Evolutionary conservation across 2,329 filamentous ascomycete genomes (phyloP), one percentile per base, ranked within the genome.

Genomic region (Neofusicoccum sp.): DNA sequence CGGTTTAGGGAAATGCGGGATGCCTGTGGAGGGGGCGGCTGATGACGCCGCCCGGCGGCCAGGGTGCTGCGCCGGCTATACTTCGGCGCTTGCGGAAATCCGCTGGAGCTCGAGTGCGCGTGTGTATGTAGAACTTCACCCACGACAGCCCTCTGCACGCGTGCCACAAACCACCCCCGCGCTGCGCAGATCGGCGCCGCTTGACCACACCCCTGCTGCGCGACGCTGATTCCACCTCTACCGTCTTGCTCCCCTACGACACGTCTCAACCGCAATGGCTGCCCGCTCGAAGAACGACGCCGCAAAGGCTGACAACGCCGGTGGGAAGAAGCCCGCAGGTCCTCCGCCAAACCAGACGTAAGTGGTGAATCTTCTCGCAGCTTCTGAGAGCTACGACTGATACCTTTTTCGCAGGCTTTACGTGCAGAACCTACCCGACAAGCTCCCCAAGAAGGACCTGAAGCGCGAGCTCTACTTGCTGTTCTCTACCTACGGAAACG

Each of bases 401-500:
- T 51, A 43, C 67, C 65, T 33, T n/a, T 16, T 5, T 5, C 62
- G 65, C 69, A 96, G 91, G 8, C 84, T 99, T 65, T 99, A 98
- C 73, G 84, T 96, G 68, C 89, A 87, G 57, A 96, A 97, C 70
- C 84, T 99, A 2, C 91, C 91, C 24, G 86, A 92, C 63, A 97
- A 96, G 79, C 86, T 98, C 64, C 90, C 89, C 70, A 99, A 98
- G 75, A 82, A 85, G 63, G 93, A 98, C 73, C 79, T 99, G 43
- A 88, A 92, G 69, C 89, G 91, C 47, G 89, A 89, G 4, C 83
- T 99, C 31, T 99, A 99, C 78, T 90, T 92, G 75, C 84, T 98
- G 11, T 98, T 98, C 75, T 91, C 92, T 9, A 96, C 92, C 12
- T 96, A 96, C 73, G 95, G 95, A 41, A 87, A 91, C 0, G 89